Evolutionary conservation across 164 flowering plant genomes (phyloP).

Genomic region (Berberis thunbergii): DNA sequence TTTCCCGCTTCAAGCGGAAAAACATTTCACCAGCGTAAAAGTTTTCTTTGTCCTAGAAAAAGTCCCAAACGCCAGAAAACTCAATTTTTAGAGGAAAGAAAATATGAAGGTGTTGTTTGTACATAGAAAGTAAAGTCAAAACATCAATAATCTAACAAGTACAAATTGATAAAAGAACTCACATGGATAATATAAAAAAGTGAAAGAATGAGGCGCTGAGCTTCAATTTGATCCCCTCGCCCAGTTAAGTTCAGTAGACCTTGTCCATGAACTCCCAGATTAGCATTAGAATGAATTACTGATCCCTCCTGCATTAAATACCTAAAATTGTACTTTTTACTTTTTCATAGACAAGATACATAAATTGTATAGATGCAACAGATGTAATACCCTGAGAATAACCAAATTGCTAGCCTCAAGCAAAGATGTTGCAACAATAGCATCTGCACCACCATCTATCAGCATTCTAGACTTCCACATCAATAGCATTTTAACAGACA

Average conservation of each 20-base stretch:
- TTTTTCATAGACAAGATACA: neutral
- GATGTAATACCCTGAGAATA: conserved; percentile 63
- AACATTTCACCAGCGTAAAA: too few species aligned
- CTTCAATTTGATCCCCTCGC: conserved; percentile 83
- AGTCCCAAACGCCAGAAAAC: too few species aligned
- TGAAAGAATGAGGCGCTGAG: conserved; percentile 83
- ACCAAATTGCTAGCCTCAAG: conserved; percentile 90
- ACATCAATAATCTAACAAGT: too few species aligned
- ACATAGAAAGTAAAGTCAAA: too few species aligned
- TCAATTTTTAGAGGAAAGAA: too few species aligned
- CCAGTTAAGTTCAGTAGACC: conserved; percentile 90
- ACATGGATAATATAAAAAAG: conserved; percentile 88
- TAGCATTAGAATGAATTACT: conserved; percentile 86
- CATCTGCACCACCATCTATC: conserved; percentile 68
- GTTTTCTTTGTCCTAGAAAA: too few species aligned
- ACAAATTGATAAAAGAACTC: conserved; percentile 15
- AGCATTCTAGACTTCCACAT: conserved; percentile 92
- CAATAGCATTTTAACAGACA: conserved; percentile 86
- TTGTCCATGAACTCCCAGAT: conserved; percentile 97
- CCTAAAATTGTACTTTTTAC: neutral
- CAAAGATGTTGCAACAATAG: conserved; percentile 74
- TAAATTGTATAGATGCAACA: neutral
- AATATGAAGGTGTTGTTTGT: too few species aligned
- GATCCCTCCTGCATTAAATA: conserved; percentile 60
- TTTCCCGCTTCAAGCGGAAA: too few species aligned